phyloP scores from a whole-genome alignment of 2,329 filamentous ascomycete species.

The Aspergillus awamori region DNA sequence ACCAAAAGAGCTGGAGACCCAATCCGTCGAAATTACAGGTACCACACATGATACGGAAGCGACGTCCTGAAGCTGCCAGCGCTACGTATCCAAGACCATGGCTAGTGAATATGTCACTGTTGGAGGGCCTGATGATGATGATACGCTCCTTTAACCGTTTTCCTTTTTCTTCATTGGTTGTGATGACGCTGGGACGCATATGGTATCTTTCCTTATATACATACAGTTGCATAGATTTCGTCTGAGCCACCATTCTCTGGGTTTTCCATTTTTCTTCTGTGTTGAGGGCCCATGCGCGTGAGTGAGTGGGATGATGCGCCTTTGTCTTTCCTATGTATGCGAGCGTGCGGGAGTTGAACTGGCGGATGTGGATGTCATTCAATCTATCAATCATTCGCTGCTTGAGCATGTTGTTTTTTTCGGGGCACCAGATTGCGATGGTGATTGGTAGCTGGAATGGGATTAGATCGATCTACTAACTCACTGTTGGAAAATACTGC shows the following conservation, averaged over 20 bases:
- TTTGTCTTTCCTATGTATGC: not conserved
- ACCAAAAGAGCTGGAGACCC: slow-evolving; percentile 42
- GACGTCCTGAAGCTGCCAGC: slow-evolving; percentile 25
- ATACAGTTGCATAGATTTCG: slow-evolving; percentile 26
- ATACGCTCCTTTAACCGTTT: slow-evolving; percentile 14
- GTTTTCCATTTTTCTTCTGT: slow-evolving; percentile 11
- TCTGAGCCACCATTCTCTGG: not conserved
- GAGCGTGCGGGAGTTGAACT: not conserved
- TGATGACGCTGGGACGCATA: slow-evolving; percentile 19
- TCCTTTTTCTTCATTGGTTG: slow-evolving; percentile 3
- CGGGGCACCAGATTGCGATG: not conserved
- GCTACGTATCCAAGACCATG: not conserved
- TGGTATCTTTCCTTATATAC: slow-evolving; percentile 23
- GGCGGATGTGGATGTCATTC: not conserved
- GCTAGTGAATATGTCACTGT: slow-evolving; percentile 1
- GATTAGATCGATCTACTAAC: not conserved
- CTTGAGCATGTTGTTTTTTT: not conserved
- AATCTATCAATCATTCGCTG: too few species aligned
- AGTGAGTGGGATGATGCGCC: not conserved
- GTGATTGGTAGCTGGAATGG: not conserved
- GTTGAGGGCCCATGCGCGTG: not conserved
- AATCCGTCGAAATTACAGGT: slow-evolving; percentile 39
- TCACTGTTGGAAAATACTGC: too few species aligned
- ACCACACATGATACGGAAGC: slow-evolving; percentile 30
- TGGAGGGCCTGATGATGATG: slow-evolving; percentile 19